Percentiles rank a stretch among this genome's conserved stretches.
Evolutionary conservation across 2,329 filamentous ascomycete species (phyloP).

Genomic region (Raffaelea albimanens): DNA sequence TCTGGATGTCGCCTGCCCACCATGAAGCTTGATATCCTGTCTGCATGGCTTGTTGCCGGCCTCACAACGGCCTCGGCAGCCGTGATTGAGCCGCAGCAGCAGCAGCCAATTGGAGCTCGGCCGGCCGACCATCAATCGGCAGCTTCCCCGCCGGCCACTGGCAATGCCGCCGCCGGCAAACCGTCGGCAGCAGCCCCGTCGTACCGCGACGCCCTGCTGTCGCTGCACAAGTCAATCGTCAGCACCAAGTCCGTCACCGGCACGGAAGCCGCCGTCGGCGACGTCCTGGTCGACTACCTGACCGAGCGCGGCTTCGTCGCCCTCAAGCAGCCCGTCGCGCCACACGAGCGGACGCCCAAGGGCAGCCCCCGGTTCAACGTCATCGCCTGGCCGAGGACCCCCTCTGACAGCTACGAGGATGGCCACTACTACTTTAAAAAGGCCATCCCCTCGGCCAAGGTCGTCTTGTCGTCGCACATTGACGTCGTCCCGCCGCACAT

Average conservation of each 20-base stretch:
- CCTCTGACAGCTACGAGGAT: slow-evolving; percentile 15
- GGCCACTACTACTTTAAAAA: too few species aligned
- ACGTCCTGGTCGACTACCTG: slow-evolving; percentile 61
- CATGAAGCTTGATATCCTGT: background rate
- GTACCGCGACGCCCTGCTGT: slow-evolving; percentile 48
- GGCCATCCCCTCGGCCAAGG: slow-evolving; percentile 28
- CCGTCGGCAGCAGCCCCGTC: slow-evolving; percentile 14
- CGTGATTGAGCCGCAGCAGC: background rate
- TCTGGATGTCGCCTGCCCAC: background rate
- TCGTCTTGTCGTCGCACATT: slow-evolving; percentile 73
- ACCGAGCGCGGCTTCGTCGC: slow-evolving; percentile 33
- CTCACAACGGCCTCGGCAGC: background rate
- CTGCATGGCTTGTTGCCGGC: slow-evolving; percentile 1
- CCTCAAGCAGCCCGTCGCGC: slow-evolving; percentile 30
- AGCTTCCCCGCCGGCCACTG: too few species aligned
- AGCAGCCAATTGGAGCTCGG: background rate
- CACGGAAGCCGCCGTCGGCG: slow-evolving; percentile 58
- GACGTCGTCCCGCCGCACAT: slow-evolving; percentile 69
- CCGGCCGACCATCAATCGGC: too few species aligned
- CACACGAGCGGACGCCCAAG: slow-evolving; percentile 18
- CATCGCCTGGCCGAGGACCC: slow-evolving; percentile 52
- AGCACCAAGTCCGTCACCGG: slow-evolving; percentile 63
- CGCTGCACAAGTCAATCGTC: slow-evolving; percentile 67
- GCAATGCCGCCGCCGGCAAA: background rate
- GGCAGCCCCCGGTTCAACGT: slow-evolving; percentile 57